phyloP scores from a whole-genome alignment of 306 rosid genomes.

The Elaeagnus macrophylla region DNA sequence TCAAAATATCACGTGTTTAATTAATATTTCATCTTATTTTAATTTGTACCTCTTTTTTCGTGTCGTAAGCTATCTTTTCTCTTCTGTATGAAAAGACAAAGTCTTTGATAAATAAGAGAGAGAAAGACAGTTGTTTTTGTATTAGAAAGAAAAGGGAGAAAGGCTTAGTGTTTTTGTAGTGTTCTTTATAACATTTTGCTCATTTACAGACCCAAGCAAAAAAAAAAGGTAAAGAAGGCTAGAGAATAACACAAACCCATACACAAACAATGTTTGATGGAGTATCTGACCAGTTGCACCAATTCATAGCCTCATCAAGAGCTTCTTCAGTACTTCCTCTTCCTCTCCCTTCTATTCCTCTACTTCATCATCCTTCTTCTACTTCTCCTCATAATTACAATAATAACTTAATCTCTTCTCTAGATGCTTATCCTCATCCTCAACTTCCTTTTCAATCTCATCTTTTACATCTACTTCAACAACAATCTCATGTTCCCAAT shows the following conservation, averaged over 20 bases:
- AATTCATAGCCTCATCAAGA: slow-evolving; percentile 68
- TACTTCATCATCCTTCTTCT: slow-evolving; percentile 8
- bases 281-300: slow-evolving; percentile 82
- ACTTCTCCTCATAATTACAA: slow-evolving; percentile 13
- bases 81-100: slow-evolving; percentile 53
- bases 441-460: slow-evolving; percentile 13
- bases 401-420: neutral
- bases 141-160: slow-evolving; percentile 7
- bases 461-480: slow-evolving; percentile 29
- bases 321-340: slow-evolving; percentile 31
- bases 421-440: neutral
- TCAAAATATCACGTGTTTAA: no score
- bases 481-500: slow-evolving; percentile 28
- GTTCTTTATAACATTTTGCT: slow-evolving; percentile 35
- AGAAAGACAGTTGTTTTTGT: slow-evolving; percentile 10
- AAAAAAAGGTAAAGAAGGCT: neutral
- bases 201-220: slow-evolving; percentile 39
- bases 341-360: slow-evolving; percentile 39
- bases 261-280: slow-evolving; percentile 71
- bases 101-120: slow-evolving; percentile 54
- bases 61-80: slow-evolving; percentile 56
- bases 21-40: no score
- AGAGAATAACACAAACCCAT: neutral
- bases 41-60: no score
- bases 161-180: slow-evolving; percentile 32